Percentiles rank a stretch among this genome's conserved stretches.
Evolutionary conservation across 352 stramenopile species (phyloP).

Genomic region (Pythium vanterpoolii): DNA sequence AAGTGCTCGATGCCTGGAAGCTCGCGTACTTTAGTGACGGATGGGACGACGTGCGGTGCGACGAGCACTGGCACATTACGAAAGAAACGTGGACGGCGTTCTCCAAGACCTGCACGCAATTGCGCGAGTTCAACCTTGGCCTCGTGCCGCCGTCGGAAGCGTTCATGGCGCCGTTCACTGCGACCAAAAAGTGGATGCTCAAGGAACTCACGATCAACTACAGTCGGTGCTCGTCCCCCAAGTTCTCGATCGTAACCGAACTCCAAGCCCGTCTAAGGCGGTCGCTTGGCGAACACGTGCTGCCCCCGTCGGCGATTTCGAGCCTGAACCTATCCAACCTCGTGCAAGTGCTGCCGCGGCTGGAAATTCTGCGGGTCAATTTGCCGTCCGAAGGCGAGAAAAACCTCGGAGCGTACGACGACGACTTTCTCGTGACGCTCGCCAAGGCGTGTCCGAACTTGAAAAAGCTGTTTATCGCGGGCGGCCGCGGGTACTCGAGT

Average conservation of each 20-base stretch:
- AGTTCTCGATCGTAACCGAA: constrained; percentile 12
- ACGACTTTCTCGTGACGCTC: constrained; percentile 18
- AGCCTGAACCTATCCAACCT: constrained; percentile 16
- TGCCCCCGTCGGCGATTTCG: not conserved
- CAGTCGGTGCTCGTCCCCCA: constrained; percentile 11
- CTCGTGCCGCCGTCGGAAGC: constrained; percentile 48
- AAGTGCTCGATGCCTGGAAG: constrained; percentile 55
- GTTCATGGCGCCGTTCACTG: constrained; percentile 46
- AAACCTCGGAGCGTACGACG: constrained; percentile 10
- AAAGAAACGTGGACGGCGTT: constrained; percentile 40
- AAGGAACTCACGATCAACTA: constrained; percentile 19
- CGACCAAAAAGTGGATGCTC: constrained; percentile 36
- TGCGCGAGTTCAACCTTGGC: constrained; percentile 59
- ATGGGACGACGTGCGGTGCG: constrained; percentile 39
- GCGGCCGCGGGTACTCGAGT: constrained; percentile 16
- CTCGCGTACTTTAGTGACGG: constrained; percentile 50
- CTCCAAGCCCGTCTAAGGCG: constrained; percentile 7
- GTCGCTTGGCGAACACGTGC: constrained; percentile 6
- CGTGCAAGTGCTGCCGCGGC: constrained; percentile 9
- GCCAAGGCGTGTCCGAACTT: constrained; percentile 17
- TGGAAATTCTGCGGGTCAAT: constrained; percentile 13
- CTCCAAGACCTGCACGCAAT: constrained; percentile 29
- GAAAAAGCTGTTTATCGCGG: constrained; percentile 12
- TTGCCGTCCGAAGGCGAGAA: constrained; percentile 10
- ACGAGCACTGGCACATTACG: constrained; percentile 51